These are phyloP conservation scores for Russula olivacea DNA, from an alignment of 768 basidiomycete genomes.

Conservation along the genomic window DNA sequence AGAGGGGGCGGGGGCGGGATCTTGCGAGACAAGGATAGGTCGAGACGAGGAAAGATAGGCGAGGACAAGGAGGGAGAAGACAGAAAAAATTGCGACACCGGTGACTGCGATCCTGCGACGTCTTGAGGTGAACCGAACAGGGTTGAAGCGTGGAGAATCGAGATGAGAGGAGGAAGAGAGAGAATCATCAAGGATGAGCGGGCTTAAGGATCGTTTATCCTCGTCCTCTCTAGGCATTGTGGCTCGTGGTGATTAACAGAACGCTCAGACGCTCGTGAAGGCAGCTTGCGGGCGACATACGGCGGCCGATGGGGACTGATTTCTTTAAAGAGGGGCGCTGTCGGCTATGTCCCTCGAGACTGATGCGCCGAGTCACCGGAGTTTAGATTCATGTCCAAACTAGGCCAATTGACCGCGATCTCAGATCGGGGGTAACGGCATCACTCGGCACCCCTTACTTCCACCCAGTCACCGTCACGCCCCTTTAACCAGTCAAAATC, in stretches of 20 bases:
- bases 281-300: too few species aligned
- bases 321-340: too few species aligned
- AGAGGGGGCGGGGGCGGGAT: neutral
- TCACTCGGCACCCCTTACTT: neutral
- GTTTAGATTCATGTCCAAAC: too few species aligned
- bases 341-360: too few species aligned
- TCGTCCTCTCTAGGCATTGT: neutral
- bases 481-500: neutral
- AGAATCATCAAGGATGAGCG: neutral
- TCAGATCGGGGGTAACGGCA: neutral
- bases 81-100: neutral
- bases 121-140: neutral
- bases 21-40: neutral
- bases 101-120: constrained; percentile 7
- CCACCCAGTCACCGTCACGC: constrained; percentile 3
- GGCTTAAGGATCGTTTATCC: neutral
- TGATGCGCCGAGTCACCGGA: too few species aligned
- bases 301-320: too few species aligned
- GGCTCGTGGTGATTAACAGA: neutral
- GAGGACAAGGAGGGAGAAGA: constrained; percentile 4
- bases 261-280: neutral
- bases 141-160: neutral
- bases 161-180: neutral
- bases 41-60: constrained; percentile 10
- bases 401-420: neutral